These are phyloP conservation scores for Acanthamoeba lenticulata DNA, from an alignment of 208 protist species.

Conservation along the genomic window DNA sequence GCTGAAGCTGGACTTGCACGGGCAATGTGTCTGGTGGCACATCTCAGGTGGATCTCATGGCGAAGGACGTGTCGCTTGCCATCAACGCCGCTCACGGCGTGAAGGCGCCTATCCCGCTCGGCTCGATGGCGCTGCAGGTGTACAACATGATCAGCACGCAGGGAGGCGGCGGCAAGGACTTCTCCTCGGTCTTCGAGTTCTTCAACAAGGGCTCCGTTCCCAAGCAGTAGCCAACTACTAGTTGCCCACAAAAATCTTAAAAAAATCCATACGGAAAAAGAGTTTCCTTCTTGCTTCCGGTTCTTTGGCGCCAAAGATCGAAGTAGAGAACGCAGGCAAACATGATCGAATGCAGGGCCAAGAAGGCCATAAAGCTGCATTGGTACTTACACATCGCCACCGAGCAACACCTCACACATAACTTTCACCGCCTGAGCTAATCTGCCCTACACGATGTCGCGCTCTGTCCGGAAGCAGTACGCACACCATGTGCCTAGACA, in stretches of 20 bases:
- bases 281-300: too few species aligned
- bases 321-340: too few species aligned
- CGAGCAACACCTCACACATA: too few species aligned
- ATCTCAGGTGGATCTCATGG: slow-evolving; percentile 87
- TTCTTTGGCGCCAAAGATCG: too few species aligned
- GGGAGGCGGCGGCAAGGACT: slow-evolving; percentile 82
- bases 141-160: slow-evolving; percentile 80
- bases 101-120: slow-evolving; percentile 77
- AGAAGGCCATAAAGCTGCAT: too few species aligned
- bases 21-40: not conserved
- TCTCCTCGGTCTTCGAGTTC: slow-evolving; percentile 82
- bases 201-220: slow-evolving; percentile 54
- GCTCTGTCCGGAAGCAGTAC: slow-evolving; percentile 62
- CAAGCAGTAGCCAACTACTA: slow-evolving; percentile 28
- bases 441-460: not conserved
- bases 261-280: too few species aligned
- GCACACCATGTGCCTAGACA: not conserved
- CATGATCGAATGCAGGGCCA: too few species aligned
- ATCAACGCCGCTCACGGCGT: slow-evolving; percentile 79
- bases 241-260: too few species aligned
- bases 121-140: slow-evolving; percentile 71
- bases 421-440: too few species aligned
- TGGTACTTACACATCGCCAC: too few species aligned
- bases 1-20: not conserved
- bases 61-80: slow-evolving; percentile 90